Conservation (phyloP, 208 protist species). For the Borovskyia barvae region DNA sequence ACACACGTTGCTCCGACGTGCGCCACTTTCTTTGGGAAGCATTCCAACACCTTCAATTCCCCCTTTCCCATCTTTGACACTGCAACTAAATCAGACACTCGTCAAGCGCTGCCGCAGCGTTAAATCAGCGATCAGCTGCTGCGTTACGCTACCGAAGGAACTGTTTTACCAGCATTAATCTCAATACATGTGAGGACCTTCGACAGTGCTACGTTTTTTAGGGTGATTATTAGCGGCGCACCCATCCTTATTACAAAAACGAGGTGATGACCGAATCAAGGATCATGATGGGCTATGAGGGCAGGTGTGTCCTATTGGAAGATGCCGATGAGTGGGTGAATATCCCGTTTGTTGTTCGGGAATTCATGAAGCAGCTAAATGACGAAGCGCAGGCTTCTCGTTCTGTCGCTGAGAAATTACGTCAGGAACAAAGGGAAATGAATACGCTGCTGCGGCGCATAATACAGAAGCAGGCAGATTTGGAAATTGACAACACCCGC, state of each 20-base stretch:
- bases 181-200: too few relatives aligned
- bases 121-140: too few relatives aligned
- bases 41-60: too few relatives aligned
- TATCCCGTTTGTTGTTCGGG: constrained; percentile 63
- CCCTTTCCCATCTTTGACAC: too few relatives aligned
- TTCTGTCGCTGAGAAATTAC: constrained; percentile 28
- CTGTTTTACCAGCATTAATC: too few relatives aligned
- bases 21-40: too few relatives aligned
- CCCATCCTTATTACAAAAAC: background rate
- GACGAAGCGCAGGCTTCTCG: constrained; percentile 41
- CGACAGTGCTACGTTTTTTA: too few relatives aligned
- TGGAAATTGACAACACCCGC: constrained; percentile 50
- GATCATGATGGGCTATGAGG: constrained; percentile 30
- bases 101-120: too few relatives aligned
- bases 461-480: constrained; percentile 54
- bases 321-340: constrained; percentile 79
- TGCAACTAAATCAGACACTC: too few relatives aligned
- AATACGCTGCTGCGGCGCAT: constrained; percentile 38
- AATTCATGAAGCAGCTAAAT: constrained; percentile 48
- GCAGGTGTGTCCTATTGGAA: constrained; percentile 28
- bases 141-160: too few relatives aligned
- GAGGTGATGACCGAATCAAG: background rate
- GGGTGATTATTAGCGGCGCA: background rate
- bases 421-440: constrained; percentile 44
- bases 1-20: too few relatives aligned